Percentiles rank a stretch among this genome's conserved stretches.
Evolutionary conservation across 139 green algal species (phyloP).

Genomic region (Astrephomene gubernaculifera): DNA sequence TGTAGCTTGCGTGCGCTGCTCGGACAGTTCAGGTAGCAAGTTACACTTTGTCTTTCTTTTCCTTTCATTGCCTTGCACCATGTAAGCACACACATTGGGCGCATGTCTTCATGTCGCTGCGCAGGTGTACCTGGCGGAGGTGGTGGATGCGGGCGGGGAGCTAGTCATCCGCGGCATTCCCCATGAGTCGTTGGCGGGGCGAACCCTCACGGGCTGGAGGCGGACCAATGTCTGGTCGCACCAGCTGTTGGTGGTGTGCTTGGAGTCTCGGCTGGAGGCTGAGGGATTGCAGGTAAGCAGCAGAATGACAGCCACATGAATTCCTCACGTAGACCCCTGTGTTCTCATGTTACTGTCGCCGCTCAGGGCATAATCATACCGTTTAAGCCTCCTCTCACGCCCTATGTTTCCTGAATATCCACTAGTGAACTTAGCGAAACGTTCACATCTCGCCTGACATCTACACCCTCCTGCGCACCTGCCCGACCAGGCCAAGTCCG

Average conservation of each 20-base stretch:
- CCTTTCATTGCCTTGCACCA: too few species aligned
- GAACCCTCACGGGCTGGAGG: background rate
- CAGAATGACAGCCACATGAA: background rate
- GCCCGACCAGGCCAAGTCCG: background rate
- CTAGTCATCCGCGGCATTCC: background rate
- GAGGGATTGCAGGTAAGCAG: background rate
- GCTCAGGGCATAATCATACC: too few species aligned
- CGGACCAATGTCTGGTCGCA: background rate
- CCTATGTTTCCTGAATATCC: too few species aligned
- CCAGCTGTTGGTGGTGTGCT: background rate
- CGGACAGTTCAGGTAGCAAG: too few species aligned
- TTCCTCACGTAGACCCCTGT: background rate
- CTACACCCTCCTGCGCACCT: too few species aligned
- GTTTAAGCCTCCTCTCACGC: too few species aligned
- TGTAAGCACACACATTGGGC: too few species aligned
- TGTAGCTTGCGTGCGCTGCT: too few species aligned
- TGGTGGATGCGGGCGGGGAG: slow-evolving; percentile 9
- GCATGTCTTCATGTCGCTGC: background rate
- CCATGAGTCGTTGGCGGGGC: background rate
- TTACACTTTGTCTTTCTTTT: too few species aligned
- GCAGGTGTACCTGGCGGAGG: slow-evolving; percentile 32
- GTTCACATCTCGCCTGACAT: too few species aligned
- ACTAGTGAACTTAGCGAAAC: too few species aligned
- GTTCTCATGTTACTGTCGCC: background rate
- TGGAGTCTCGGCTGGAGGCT: background rate